Conservation (phyloP, 1,139 yeast genomes). For the Sugiyamaella paludigena region DNA sequence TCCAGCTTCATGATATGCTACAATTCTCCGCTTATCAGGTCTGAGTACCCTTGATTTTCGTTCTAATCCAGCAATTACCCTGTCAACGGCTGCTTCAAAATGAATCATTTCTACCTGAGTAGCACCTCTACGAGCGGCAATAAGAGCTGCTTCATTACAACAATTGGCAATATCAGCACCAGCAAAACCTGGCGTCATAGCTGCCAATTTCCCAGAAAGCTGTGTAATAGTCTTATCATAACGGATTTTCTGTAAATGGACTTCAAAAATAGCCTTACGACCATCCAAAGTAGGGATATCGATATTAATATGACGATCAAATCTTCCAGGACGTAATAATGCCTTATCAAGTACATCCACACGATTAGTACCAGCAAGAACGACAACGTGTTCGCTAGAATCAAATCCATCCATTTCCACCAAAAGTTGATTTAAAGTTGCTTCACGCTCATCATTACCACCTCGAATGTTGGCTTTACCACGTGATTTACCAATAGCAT, state of each 20-base stretch:
- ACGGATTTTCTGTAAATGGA: constrained; percentile 70
- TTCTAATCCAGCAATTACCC: constrained; percentile 95
- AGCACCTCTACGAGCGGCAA: constrained; percentile 84
- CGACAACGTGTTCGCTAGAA: constrained; percentile 88
- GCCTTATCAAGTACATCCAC: constrained; percentile 93
- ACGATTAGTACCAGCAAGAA: constrained; percentile 94
- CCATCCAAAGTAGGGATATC: constrained; percentile 94
- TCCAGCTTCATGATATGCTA: constrained; percentile 98
- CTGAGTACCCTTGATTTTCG: constrained; percentile 81
- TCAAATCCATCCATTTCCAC: constrained; percentile 99
- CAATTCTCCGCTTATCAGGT: constrained; percentile 80
- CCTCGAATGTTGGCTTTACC: constrained; percentile 78
- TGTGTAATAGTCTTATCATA: constrained; percentile 49
- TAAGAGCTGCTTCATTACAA: constrained; percentile 94
- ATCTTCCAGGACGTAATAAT: constrained; percentile 93
- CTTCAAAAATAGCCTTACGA: constrained; percentile 85
- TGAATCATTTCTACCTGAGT: constrained; percentile 68
- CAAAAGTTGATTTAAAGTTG: constrained; percentile 87
- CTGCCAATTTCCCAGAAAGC: constrained; percentile 84
- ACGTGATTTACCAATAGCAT: constrained; percentile 95
- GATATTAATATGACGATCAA: constrained; percentile 87
- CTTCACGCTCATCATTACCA: constrained; percentile 93
- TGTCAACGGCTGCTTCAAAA: constrained; percentile 93
- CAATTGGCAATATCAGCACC: constrained; percentile 99
- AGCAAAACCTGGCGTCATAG: constrained; percentile 94